Conservation (phyloP, 306 rosid genomes). For the Canavalia ensiformis region DNA sequence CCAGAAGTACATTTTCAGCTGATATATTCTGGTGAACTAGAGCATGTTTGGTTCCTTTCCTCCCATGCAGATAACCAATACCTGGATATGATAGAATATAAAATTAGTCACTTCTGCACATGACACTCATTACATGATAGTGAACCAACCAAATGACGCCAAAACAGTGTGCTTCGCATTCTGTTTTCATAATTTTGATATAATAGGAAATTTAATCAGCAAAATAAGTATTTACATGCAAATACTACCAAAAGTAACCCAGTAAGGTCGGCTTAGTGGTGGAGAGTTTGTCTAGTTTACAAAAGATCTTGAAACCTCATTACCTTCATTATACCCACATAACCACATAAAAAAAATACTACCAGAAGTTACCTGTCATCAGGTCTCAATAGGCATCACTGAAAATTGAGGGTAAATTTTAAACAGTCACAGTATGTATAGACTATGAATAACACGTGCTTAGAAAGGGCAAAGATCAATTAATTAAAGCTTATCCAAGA, state of each 20-base stretch:
- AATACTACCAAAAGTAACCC: background rate
- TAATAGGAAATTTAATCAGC: background rate
- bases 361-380: background rate
- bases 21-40: slow-evolving; percentile 83
- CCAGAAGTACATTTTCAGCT: slow-evolving; percentile 78
- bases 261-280: no score
- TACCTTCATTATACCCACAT: no score
- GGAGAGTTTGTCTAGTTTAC: no score
- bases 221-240: background rate
- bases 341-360: background rate
- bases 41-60: slow-evolving; percentile 53
- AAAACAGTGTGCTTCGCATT: background rate
- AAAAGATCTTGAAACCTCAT: no score
- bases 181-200: background rate
- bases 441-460: background rate
- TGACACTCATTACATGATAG: background rate
- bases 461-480: background rate
- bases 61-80: slow-evolving; percentile 73
- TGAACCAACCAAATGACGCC: background rate
- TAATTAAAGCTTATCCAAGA: background rate
- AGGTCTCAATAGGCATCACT: background rate
- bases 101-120: background rate
- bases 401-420: background rate
- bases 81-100: slow-evolving; percentile 62
- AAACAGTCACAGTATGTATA: background rate